These are phyloP conservation scores for Cucurbitaria berberidis DNA, from an alignment of 2,329 filamentous ascomycete genomes.

Conservation along the genomic window DNA sequence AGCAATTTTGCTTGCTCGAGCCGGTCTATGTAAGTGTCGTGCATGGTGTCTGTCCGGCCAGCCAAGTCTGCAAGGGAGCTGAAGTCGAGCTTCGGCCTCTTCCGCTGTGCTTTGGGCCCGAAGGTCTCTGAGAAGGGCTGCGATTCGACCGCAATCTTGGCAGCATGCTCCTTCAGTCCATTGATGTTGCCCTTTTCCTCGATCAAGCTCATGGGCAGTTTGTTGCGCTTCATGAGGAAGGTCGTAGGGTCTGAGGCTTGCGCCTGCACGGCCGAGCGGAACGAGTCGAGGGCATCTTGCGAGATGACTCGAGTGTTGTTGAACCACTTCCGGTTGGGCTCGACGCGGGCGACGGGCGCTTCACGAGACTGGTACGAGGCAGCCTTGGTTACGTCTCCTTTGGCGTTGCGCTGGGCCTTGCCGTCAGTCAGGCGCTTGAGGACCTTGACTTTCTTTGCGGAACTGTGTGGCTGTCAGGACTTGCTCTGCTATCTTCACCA, in stretches of 20 bases:
- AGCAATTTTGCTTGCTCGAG: constrained; percentile 79
- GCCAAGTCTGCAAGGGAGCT: constrained; percentile 83
- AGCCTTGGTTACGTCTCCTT: constrained; percentile 83
- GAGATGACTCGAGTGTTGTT: constrained; percentile 90
- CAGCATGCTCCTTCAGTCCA: constrained; percentile 88
- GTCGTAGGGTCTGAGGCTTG: constrained; percentile 89
- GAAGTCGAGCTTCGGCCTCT: constrained; percentile 87
- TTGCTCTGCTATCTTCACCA: neutral
- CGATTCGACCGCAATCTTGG: constrained; percentile 91
- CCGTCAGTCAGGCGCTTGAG: constrained; percentile 92
- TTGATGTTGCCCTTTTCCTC: constrained; percentile 75
- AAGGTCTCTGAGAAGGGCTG: constrained; percentile 88
- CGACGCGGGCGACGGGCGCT: constrained; percentile 80
- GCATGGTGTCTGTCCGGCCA: constrained; percentile 77
- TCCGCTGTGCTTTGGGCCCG: constrained; percentile 90
- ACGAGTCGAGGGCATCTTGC: constrained; percentile 84
- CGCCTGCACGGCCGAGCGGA: constrained; percentile 90
- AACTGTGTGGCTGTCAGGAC: constrained; percentile 53
- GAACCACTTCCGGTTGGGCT: constrained; percentile 98
- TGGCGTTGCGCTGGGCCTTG: constrained; percentile 78
- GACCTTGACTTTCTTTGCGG: constrained; percentile 80
- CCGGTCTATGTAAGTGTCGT: constrained; percentile 81
- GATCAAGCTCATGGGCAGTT: constrained; percentile 94
- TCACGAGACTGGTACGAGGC: constrained; percentile 85
- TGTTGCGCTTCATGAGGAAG: constrained; percentile 95